phyloP scores from a whole-genome alignment of 108 stramenopile genomes.

The Cyclotella choctawhatcheeana region DNA sequence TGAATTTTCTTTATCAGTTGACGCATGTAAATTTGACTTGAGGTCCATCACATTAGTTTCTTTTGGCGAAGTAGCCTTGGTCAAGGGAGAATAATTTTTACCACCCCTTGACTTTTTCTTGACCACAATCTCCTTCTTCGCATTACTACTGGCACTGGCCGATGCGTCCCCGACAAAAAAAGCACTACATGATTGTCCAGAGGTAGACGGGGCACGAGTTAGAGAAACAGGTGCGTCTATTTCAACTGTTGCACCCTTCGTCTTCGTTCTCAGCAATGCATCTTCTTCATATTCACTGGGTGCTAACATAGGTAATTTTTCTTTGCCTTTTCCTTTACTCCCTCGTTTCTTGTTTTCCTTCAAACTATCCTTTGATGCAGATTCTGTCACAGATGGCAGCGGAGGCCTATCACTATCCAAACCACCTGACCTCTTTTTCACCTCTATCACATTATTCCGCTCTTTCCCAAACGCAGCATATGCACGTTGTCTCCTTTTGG shows the following conservation, averaged over 20 bases:
- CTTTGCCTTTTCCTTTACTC: not conserved
- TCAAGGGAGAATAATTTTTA: not conserved
- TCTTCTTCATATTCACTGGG: not conserved
- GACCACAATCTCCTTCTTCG: not conserved
- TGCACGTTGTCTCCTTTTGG: not conserved
- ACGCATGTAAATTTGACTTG: not conserved
- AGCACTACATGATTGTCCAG: slow-evolving; percentile 12
- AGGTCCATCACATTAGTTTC: not conserved
- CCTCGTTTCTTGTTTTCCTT: not conserved
- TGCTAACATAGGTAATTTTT: not conserved
- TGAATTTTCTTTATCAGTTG: too few species aligned
- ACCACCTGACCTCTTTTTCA: too few species aligned
- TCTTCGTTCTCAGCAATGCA: not conserved
- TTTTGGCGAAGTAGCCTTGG: not conserved
- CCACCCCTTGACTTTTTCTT: not conserved
- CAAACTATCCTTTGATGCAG: not conserved
- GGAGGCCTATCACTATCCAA: too few species aligned
- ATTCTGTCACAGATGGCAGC: not conserved
- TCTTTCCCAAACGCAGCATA: not conserved
- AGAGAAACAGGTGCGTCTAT: too few species aligned
- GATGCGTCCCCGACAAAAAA: slow-evolving; percentile 11
- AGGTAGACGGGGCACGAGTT: slow-evolving; percentile 9
- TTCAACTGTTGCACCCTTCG: not conserved
- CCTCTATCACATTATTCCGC: not conserved
- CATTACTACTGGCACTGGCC: not conserved